phyloP scores from a whole-genome alignment of 768 basidiomycete species.

The Psilocybe azurescens region DNA sequence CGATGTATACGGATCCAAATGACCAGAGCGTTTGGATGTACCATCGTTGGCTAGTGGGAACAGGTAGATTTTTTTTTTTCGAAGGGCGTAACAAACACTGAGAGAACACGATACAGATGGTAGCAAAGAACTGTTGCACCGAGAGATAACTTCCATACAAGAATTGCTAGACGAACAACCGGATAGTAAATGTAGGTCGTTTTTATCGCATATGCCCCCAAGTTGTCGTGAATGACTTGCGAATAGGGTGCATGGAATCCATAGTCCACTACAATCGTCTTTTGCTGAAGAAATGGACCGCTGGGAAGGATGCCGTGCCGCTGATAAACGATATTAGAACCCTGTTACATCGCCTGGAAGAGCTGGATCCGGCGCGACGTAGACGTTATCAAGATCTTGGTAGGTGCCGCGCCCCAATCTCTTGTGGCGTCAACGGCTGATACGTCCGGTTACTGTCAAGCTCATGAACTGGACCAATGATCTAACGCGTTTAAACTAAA shows the following conservation, averaged over 20 bases:
- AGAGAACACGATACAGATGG: slow-evolving; percentile 49
- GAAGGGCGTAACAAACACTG: neutral
- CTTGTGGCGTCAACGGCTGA: neutral
- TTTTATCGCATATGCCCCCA: neutral
- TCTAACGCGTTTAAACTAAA: neutral
- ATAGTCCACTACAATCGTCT: slow-evolving; percentile 83
- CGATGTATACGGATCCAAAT: slow-evolving; percentile 94
- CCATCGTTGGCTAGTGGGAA: slow-evolving; percentile 94
- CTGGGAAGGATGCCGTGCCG: slow-evolving; percentile 34
- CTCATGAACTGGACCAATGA: slow-evolving; percentile 10
- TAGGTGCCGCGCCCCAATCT: slow-evolving; percentile 31
- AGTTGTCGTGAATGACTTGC: neutral
- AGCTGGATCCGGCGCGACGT: slow-evolving; percentile 68
- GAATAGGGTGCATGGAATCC: slow-evolving; percentile 94
- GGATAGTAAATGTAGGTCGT: slow-evolving; percentile 83
- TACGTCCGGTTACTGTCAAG: slow-evolving; percentile 2
- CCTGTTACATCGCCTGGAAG: slow-evolving; percentile 61
- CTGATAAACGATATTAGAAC: slow-evolving; percentile 50
- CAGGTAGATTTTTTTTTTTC: slow-evolving; percentile 49
- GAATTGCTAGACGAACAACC: slow-evolving; percentile 89
- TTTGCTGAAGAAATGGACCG: slow-evolving; percentile 55
- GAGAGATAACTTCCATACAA: slow-evolving; percentile 81
- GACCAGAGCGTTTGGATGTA: slow-evolving; percentile 99
- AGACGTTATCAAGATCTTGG: slow-evolving; percentile 74
- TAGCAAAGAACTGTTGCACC: slow-evolving; percentile 57